Base-by-base conservation (phyloP, 176 grass and related monocot genomes). In the Phoenix dactylifera region DNA sequence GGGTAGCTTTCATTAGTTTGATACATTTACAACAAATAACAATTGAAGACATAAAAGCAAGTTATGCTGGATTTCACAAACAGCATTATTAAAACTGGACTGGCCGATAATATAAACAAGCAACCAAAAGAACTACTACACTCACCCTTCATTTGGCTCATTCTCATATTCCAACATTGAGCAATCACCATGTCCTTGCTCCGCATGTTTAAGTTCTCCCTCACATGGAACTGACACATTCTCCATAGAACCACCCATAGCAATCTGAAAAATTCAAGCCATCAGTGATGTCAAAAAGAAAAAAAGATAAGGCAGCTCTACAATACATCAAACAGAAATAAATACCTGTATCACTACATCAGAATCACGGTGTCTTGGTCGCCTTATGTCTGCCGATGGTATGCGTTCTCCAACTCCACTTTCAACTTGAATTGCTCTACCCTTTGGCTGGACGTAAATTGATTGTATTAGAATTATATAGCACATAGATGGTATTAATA, bases 281-380 rank as follows among this genome's bases (percentile, higher is more conserved):
- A 72, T 60, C 26, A 44, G 9, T 44, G 35, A 44, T 61, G 56
- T 49, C 73, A 53, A 62, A 58, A 71, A 67, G 50, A 55, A 76
- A 57, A 62, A 59, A 71, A 67, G 50, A 59, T 23, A 73, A 57
- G 39, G 17, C 56, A 67, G n/a, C 58, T 66, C 50, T 57, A 14
- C 24, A 65, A 56, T 26, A 64, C 56, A 66, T 24, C 57, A 72
- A 58, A 85, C 4, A 35, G 51, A 17, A 70, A 74, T 72, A 55
- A n/a, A 72, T 61, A 83, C 89, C 59, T 95, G 76, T 80, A 95
- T 95, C 73, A 95, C 88, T 24, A 87, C 89, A 85, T 82, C 84
- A 63, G 82, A 83, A 77, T 95, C 82, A 57, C 85, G 76, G 74
- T 75, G 62, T 51, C 79, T 77, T 50, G 72, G 79, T 77, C 76